Base-by-base conservation (phyloP, 1,284 basidiomycete genomes). In the Lentinula novae-zelandiae region DNA sequence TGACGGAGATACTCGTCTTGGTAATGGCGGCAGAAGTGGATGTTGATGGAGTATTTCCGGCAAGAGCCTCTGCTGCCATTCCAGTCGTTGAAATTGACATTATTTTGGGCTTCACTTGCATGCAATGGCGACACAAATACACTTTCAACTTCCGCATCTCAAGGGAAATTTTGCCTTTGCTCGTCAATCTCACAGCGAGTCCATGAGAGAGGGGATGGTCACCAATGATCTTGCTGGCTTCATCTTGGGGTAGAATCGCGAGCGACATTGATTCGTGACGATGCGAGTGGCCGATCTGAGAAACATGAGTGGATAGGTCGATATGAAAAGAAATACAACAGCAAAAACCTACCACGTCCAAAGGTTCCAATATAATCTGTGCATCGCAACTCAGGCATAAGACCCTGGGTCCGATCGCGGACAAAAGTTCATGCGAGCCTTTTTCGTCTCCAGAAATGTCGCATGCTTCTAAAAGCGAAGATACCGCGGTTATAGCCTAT, bases 121-220 rank as follows among this genome's bases (percentile, higher is more conserved):
- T 2, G 62, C 87, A 89, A 67, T 86, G 82, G 12, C 80, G 77
- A 68, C 87, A 89, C 5, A 75, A 77, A 68, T 78, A 87, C 9
- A 72, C 73, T 61, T 71, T 73, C 60, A 68, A 63, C 5, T 72
- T 66, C 22, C 76, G 54, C 36, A 39, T 40, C 17, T 65, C 62
- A 49, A 67, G 68, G 22, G 69, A 69, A 9, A 67, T 22, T 53
- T 58, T 17, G 57, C 65, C 51, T 20, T 64, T 38, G 54, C 68
- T 67, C 44, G 70, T 40, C 17, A 79, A 68, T 9, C 76, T 72
- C 51, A 67, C 67, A 6, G 70, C 70, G 8, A 72, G 63, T 34
- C 78, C 79, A 15, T 64, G 64, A 44, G 72, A 66, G 27, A 78
- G 64, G 3, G 72, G 71, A 58, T 57, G 50, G 54, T 67, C 65